A percentile compares a stretch with the other conserved stretches of the same genome.
These are phyloP conservation scores for Amanita rubescens DNA, from an alignment of 768 basidiomycete species.

Conservation along the genomic window DNA sequence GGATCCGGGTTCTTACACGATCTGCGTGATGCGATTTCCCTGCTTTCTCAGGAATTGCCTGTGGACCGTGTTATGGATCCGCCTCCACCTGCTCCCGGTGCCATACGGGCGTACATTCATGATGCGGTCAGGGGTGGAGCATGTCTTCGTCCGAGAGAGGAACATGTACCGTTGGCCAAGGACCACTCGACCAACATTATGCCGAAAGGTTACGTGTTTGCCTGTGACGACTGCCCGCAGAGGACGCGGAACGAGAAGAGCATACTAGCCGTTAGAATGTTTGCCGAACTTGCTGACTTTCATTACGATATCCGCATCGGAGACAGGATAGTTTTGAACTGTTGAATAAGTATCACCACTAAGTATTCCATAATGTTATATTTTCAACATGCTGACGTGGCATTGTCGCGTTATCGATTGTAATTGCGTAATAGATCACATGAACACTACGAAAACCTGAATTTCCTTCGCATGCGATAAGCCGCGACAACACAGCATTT, in stretches of 20 bases:
- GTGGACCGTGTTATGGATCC: background rate
- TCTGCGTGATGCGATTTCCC: background rate
- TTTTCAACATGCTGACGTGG: too few relatives aligned
- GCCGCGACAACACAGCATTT: too few relatives aligned
- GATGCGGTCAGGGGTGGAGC: background rate
- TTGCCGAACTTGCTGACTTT: background rate
- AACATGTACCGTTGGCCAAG: background rate
- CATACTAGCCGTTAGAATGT: background rate
- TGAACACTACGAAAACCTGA: too few relatives aligned
- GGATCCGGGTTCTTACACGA: background rate
- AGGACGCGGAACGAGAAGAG: background rate
- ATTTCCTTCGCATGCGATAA: too few relatives aligned
- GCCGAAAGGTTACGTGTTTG: background rate
- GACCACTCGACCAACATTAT: slow-evolving; percentile 1
- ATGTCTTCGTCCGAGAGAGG: background rate
- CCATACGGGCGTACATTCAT: background rate
- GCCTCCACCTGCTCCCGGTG: background rate
- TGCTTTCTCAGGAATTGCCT: background rate
- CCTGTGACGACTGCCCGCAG: background rate
- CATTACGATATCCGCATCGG: background rate
- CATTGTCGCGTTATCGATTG: too few relatives aligned
- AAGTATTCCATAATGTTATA: too few relatives aligned
- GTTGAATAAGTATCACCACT: background rate
- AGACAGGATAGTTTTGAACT: background rate
- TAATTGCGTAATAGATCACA: too few relatives aligned